Evolutionary conservation across 139 green algal genomes (phyloP), one percentile per base, ranked within the genome.

Genomic region (Micractinium sp.): DNA sequence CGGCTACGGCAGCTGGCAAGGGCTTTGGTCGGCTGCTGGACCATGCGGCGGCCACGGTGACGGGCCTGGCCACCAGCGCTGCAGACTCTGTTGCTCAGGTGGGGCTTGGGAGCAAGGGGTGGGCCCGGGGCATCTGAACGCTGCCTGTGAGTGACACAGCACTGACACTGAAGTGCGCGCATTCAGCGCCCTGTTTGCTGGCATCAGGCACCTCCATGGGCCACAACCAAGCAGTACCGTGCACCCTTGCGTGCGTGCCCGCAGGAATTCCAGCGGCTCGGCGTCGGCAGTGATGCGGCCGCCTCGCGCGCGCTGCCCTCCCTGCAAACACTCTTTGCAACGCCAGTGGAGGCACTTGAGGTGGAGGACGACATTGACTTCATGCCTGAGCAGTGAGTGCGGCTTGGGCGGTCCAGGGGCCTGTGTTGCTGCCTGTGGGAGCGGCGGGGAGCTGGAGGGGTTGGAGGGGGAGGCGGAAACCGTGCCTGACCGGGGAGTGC

Each of bases 291-390:
- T 9, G 77, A 22, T 13, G 38, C 35, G 1, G 81, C 41, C 20
- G 4, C 79, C 27, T 47, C 39, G 25, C 85, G 88, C 15, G 22
- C 74, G 76, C 82, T 81, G 83, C 89, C 74, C 27, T 82, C 60
- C 36, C 56, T 92, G 79, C 33, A 33, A 33, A 41, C 79, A 39
- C 85, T 85, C 47, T 91, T 88, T 88, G 79, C 81, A 33, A 89
- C 82, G 31, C 35, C 90, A n/a, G 82, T 92, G 85, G 85, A 82
- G 63, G 33, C 80, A 19, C 36, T 90, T 71, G 47, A 71, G 14
- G 18, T 27, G 63, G 63, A 71, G 47, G 69, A 84, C 29, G 81
- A 88, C 19, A 85, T 93, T 18, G 89, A 91, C 41, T 90, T 87
- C 78, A 80, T 92, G 80, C 22, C 86, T 0, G 90, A 92, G 27